Percentiles rank a stretch among this genome's conserved stretches.
Conservation (phyloP, 495 filamentous ascomycete species). For the Podospora australis region DNA sequence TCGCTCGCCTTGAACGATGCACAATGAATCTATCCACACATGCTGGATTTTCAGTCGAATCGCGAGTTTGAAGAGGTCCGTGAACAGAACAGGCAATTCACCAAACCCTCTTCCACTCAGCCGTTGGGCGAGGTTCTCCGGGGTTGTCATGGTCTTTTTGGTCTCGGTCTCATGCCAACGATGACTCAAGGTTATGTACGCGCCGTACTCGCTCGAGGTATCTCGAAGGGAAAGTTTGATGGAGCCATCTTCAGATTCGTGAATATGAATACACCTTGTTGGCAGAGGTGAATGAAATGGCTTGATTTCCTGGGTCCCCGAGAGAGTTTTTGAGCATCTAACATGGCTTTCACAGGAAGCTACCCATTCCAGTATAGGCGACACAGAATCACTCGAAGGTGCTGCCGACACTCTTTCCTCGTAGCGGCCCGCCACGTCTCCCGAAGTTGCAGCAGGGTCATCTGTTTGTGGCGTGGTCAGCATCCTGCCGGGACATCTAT, state of each 20-base stretch:
- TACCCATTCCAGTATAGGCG: background rate
- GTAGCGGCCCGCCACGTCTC: background rate
- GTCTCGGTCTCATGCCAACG: conserved; percentile 8
- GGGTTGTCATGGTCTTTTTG: background rate
- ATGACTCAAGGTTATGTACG: conserved; percentile 6
- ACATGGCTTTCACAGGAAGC: background rate
- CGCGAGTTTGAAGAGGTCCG: conserved; percentile 2
- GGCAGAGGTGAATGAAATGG: background rate
- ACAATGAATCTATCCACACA: conserved; percentile 12
- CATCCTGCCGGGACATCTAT: too few relatives aligned
- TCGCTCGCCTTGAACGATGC: background rate
- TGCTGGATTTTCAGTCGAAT: conserved; percentile 3
- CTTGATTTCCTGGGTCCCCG: background rate
- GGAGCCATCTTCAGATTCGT: background rate
- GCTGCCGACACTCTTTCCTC: background rate
- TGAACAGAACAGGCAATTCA: conserved; percentile 2
- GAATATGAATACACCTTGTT: background rate
- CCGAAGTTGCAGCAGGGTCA: background rate
- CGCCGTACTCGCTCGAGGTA: background rate
- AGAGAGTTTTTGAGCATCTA: background rate
- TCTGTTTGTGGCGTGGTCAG: too few relatives aligned
- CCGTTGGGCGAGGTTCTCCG: background rate
- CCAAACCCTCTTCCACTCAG: conserved; percentile 1
- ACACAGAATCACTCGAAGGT: too few relatives aligned
- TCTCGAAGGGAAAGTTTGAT: background rate